These are phyloP conservation scores for Amniculicola lignicola DNA, from an alignment of 495 filamentous ascomycete species.

Conservation along the genomic window DNA sequence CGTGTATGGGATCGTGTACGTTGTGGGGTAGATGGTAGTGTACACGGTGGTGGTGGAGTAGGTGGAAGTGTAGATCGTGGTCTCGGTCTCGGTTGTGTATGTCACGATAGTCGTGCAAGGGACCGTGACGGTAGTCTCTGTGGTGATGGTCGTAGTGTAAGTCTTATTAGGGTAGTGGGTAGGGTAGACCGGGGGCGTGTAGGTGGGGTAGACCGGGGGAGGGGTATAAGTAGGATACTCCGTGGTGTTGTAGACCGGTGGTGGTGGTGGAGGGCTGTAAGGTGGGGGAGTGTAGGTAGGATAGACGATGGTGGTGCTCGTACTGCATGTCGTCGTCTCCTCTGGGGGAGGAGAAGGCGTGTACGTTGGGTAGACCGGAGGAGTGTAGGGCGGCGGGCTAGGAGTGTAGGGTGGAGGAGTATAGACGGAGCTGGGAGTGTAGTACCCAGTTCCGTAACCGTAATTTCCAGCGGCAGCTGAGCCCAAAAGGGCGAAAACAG, in stretches of 20 bases:
- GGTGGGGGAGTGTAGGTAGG: slow-evolving; percentile 5
- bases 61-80: slow-evolving; percentile 7
- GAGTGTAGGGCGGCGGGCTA: neutral
- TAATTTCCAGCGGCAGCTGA: slow-evolving; percentile 7
- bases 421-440: slow-evolving; percentile 3
- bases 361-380: slow-evolving; percentile 3
- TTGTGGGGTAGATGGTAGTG: slow-evolving; percentile 24
- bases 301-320: neutral
- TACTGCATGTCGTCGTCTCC: neutral
- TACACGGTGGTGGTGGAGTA: slow-evolving; percentile 6
- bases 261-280: slow-evolving; percentile 4
- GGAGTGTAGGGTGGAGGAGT: slow-evolving; percentile 19
- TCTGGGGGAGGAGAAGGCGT: neutral
- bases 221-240: neutral
- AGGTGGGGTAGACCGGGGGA: neutral
- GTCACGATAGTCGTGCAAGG: slow-evolving; percentile 19
- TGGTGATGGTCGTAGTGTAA: slow-evolving; percentile 21
- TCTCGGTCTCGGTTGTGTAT: neutral
- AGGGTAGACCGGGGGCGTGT: neutral
- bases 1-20: slow-evolving; percentile 12
- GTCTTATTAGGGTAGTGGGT: neutral
- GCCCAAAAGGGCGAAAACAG: slow-evolving; percentile 29
- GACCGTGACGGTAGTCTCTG: slow-evolving; percentile 14
- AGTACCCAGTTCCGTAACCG: slow-evolving; percentile 21
- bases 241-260: slow-evolving; percentile 1